These are phyloP conservation scores for Collybia nuda DNA, from an alignment of 768 basidiomycete species.

Conservation along the genomic window DNA sequence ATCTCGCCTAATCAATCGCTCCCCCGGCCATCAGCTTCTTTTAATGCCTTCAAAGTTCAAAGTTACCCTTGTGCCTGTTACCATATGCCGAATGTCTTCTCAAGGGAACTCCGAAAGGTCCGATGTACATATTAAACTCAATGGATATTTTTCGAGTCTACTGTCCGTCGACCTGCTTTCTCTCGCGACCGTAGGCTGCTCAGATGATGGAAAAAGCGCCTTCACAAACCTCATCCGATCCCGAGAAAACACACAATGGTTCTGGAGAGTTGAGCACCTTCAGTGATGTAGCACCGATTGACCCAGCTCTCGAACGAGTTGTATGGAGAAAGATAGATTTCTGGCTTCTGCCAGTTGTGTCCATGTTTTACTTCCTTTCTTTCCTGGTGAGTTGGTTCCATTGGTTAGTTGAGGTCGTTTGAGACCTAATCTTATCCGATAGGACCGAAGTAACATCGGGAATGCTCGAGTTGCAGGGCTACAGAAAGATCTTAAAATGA, in stretches of 20 bases:
- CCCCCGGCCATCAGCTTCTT: no score
- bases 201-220: conserved; percentile 21
- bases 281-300: conserved; percentile 14
- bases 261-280: conserved; percentile 19
- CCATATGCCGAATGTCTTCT: no score
- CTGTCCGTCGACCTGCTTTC: neutral
- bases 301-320: conserved; percentile 32
- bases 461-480: conserved; percentile 66
- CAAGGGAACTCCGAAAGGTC: no score
- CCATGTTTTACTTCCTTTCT: conserved; percentile 36
- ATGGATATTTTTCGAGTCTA: neutral
- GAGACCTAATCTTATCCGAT: neutral
- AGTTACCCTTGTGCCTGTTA: no score
- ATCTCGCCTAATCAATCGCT: no score
- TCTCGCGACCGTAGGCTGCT: neutral
- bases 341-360: conserved; percentile 33
- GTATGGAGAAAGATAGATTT: conserved; percentile 35
- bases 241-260: conserved; percentile 25
- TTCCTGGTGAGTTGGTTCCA: conserved; percentile 42
- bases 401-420: conserved; percentile 35
- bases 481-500: conserved; percentile 51
- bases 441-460: conserved; percentile 56
- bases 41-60: no score
- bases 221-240: conserved; percentile 22
- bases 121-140: no score